Conservation (phyloP, 805 yeast genomes). For the Kockiozyma suomiensis region DNA sequence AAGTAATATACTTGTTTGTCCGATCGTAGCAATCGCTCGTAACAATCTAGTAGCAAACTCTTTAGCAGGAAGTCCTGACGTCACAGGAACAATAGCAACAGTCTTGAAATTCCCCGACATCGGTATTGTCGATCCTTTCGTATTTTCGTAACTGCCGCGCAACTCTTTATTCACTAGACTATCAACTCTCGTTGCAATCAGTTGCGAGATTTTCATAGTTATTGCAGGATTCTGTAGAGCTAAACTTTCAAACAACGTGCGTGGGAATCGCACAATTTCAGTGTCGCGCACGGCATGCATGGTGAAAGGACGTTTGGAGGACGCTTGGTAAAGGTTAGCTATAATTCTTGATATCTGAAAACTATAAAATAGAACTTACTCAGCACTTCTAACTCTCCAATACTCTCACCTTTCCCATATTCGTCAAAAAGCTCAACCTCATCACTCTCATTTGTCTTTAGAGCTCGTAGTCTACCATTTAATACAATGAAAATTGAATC, state of each 20-base stretch:
- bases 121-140: constrained; percentile 7
- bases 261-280: constrained; percentile 89
- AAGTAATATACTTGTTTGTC: constrained; percentile 72
- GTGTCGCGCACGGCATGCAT: constrained; percentile 89
- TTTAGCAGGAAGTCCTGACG: constrained; percentile 78
- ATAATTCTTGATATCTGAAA: not conserved
- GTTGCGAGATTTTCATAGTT: constrained; percentile 83
- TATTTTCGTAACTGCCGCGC: constrained; percentile 1
- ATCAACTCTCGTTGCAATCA: constrained; percentile 65
- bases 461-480: constrained; percentile 82
- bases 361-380: constrained; percentile 48
- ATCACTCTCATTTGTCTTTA: constrained; percentile 37
- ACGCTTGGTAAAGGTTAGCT: constrained; percentile 1
- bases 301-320: constrained; percentile 66
- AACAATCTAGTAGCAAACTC: constrained; percentile 79
- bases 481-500: constrained; percentile 88
- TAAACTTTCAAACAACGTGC: constrained; percentile 81
- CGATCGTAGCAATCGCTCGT: constrained; percentile 70
- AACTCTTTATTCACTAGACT: constrained; percentile 34
- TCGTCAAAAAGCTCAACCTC: constrained; percentile 57
- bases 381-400: constrained; percentile 93
- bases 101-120: constrained; percentile 62
- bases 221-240: constrained; percentile 85
- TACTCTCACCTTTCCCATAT: constrained; percentile 89
- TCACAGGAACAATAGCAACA: constrained; percentile 78